Conservation (phyloP, 2,329 filamentous ascomycete genomes). For the Cladophialophora yegresii region DNA sequence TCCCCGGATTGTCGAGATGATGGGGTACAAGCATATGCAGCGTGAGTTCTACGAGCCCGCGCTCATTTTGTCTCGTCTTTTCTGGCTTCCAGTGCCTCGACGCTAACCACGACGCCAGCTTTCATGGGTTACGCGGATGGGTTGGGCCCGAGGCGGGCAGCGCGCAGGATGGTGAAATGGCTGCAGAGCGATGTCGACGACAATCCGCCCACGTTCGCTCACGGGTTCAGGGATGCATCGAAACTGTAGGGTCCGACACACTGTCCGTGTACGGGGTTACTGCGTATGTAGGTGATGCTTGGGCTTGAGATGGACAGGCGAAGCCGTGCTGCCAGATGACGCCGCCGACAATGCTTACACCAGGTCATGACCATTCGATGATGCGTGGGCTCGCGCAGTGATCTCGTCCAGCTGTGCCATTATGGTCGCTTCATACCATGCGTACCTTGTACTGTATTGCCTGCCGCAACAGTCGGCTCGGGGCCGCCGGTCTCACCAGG, state of each 20-base stretch:
- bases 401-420: too few species aligned
- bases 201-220: conserved; percentile 39
- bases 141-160: conserved; percentile 38
- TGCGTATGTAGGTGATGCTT: too few species aligned
- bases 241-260: conserved; percentile 21
- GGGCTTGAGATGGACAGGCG: too few species aligned
- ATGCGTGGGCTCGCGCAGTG: too few species aligned
- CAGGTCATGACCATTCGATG: too few species aligned
- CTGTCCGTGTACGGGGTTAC: neutral
- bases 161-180: conserved; percentile 39
- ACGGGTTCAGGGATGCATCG: conserved; percentile 23
- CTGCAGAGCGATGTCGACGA: conserved; percentile 38
- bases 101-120: conserved; percentile 10
- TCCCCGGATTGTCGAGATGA: conserved; percentile 41
- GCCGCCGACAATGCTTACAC: too few species aligned
- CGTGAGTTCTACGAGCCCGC: conserved; percentile 15
- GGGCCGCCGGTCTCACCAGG: too few species aligned
- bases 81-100: neutral
- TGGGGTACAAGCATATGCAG: conserved; percentile 41
- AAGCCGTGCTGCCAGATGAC: too few species aligned
- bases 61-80: too few species aligned
- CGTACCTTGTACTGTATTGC: too few species aligned
- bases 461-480: too few species aligned
- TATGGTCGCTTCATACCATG: too few species aligned
- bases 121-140: conserved; percentile 43